These are phyloP conservation scores for Phyllosticta citrichinensis DNA, from an alignment of 2,329 filamentous ascomycete species.

Conservation along the genomic window DNA sequence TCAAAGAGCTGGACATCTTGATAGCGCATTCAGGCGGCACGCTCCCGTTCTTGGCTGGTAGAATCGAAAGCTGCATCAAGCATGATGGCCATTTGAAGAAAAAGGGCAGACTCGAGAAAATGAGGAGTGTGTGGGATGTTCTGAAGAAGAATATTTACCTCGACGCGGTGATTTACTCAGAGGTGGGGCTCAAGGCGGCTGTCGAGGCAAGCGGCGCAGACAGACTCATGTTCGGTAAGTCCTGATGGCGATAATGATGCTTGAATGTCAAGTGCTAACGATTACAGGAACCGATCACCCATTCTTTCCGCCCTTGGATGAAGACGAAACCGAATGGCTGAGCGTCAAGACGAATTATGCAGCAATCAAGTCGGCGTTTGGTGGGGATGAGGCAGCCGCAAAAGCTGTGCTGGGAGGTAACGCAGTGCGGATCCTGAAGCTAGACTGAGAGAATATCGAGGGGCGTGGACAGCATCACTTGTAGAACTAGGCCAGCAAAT, in stretches of 20 bases:
- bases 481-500: neutral
- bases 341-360: constrained; percentile 53
- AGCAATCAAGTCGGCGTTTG: constrained; percentile 46
- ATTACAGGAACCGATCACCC: constrained; percentile 61
- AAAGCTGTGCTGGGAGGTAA: constrained; percentile 51
- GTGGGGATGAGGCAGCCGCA: constrained; percentile 34
- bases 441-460: constrained; percentile 8
- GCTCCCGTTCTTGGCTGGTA: constrained; percentile 75
- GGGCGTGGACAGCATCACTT: neutral
- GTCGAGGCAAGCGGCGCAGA: constrained; percentile 58
- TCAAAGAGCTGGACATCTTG: constrained; percentile 59
- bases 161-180: constrained; percentile 76
- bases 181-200: constrained; percentile 61
- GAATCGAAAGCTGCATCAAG: constrained; percentile 77
- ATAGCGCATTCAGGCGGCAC: constrained; percentile 85
- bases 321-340: constrained; percentile 55
- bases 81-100: constrained; percentile 69
- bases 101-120: constrained; percentile 49
- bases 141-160: constrained; percentile 71
- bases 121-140: constrained; percentile 53
- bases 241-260: neutral
- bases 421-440: constrained; percentile 42
- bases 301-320: constrained; percentile 67
- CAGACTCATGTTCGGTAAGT: constrained; percentile 60
- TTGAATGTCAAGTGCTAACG: neutral